These are phyloP conservation scores for Aspergillus steynii DNA, from an alignment of 495 filamentous ascomycete genomes.

Conservation along the genomic window DNA sequence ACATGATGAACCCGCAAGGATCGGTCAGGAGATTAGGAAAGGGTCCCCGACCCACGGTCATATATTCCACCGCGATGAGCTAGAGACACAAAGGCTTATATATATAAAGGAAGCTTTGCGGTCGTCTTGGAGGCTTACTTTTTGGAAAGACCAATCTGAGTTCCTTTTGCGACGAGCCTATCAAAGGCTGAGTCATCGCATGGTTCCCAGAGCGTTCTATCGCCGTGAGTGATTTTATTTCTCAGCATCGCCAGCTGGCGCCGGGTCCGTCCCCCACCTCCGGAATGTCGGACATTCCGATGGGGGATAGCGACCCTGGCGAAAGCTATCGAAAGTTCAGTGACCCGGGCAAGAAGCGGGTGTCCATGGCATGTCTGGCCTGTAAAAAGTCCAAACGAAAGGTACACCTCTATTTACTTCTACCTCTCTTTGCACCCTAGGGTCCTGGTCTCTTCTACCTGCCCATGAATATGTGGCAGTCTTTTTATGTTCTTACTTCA, in stretches of 20 bases:
- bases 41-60: background rate
- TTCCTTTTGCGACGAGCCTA: background rate
- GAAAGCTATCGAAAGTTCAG: slow-evolving; percentile 16
- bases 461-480: background rate
- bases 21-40: background rate
- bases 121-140: background rate
- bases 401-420: slow-evolving; percentile 16
- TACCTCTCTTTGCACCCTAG: background rate
- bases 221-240: slow-evolving; percentile 25
- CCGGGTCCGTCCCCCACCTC: slow-evolving; percentile 32
- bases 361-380: slow-evolving; percentile 47
- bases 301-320: slow-evolving; percentile 18
- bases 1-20: background rate
- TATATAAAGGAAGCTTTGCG: background rate
- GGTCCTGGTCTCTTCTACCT: too few relatives aligned
- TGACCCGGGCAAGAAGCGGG: slow-evolving; percentile 40
- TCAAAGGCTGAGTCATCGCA: background rate
- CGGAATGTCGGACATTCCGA: slow-evolving; percentile 12
- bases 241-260: slow-evolving; percentile 27
- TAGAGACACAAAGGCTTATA: too few relatives aligned
- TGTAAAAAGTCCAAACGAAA: slow-evolving; percentile 53
- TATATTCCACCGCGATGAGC: background rate
- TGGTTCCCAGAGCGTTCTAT: too few relatives aligned
- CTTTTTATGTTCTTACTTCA: background rate
- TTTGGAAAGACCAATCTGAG: too few relatives aligned